A percentile compares a stretch with the other conserved stretches of the same genome.
Evolutionary conservation across 2,329 filamentous ascomycete species (phyloP).

Genomic region (Didymellaceae sp.): DNA sequence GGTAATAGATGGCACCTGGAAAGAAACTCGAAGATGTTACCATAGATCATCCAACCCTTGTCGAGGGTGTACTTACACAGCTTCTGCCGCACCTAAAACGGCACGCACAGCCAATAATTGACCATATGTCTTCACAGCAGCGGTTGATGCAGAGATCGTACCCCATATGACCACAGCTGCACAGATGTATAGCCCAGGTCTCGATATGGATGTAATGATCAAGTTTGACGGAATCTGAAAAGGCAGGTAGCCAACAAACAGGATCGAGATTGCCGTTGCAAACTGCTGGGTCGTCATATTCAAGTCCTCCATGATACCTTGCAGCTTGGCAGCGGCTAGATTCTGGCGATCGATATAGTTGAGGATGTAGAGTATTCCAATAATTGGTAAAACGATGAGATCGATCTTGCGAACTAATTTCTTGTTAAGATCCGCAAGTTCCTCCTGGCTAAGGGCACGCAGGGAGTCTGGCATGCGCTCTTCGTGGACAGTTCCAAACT

Average conservation of each 20-base stretch:
- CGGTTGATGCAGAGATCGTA: conserved; percentile 26
- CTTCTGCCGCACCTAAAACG: conserved; percentile 35
- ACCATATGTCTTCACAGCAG: conserved; percentile 23
- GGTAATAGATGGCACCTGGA: conserved; percentile 65
- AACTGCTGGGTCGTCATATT: conserved; percentile 30
- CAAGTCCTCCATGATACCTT: conserved; percentile 30
- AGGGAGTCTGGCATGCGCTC: conserved; percentile 24
- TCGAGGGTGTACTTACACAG: conserved; percentile 8
- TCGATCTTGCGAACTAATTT: conserved; percentile 29
- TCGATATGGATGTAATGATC: conserved; percentile 25
- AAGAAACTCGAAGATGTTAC: conserved; percentile 54
- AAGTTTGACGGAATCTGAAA: conserved; percentile 31
- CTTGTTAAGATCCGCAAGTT: conserved; percentile 21
- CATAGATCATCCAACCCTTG: neutral
- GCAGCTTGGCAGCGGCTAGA: conserved; percentile 26
- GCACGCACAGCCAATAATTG: conserved; percentile 31
- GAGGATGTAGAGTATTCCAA: conserved; percentile 28
- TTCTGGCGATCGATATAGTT: conserved; percentile 33
- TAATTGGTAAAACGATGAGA: conserved; percentile 25
- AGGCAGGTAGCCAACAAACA: conserved; percentile 53
- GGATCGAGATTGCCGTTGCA: conserved; percentile 58
- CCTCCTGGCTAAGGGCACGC: conserved; percentile 23
- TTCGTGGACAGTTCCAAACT: conserved; percentile 9
- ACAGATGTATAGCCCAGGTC: conserved; percentile 30
- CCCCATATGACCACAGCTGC: conserved; percentile 28